Percentiles rank a stretch among this genome's conserved stretches.
phyloP scores from a whole-genome alignment of 768 basidiomycete genomes.

The Leucocoprinus birnbaumii region DNA sequence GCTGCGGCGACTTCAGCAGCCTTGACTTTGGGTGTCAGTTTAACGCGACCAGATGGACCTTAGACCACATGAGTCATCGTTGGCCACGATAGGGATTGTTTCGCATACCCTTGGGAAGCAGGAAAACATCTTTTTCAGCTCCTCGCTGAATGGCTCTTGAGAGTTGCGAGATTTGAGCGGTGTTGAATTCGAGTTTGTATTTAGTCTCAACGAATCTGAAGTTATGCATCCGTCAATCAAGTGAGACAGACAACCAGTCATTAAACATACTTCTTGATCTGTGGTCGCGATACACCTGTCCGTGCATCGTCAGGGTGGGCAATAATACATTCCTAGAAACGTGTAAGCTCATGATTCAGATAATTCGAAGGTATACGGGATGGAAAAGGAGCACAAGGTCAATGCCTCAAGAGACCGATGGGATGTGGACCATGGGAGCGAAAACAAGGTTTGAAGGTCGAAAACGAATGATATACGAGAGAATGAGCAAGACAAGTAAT shows the following conservation, averaged over 20 bases:
- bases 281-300: conserved; percentile 81
- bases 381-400: background rate
- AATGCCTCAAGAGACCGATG: too few species aligned
- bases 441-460: too few species aligned
- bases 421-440: too few species aligned
- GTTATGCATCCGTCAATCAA: conserved; percentile 15
- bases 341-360: background rate
- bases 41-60: conserved; percentile 74
- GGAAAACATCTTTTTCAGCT: conserved; percentile 78
- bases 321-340: conserved; percentile 75
- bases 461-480: too few species aligned
- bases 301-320: conserved; percentile 74
- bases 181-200: conserved; percentile 79
- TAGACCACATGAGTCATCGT: conserved; percentile 17
- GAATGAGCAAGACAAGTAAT: too few species aligned
- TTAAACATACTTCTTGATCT: conserved; percentile 82
- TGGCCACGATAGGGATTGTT: conserved; percentile 4
- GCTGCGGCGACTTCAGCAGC: conserved; percentile 32
- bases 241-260: conserved; percentile 11
- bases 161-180: conserved; percentile 77
- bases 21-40: conserved; percentile 55
- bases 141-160: conserved; percentile 80
- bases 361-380: background rate
- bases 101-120: conserved; percentile 79
- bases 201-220: conserved; percentile 77